A percentile compares a stretch with the other conserved stretches of the same genome.
Evolutionary conservation across 2,329 filamentous ascomycete species (phyloP).

Genomic region (Paecilomyces niveus): DNA sequence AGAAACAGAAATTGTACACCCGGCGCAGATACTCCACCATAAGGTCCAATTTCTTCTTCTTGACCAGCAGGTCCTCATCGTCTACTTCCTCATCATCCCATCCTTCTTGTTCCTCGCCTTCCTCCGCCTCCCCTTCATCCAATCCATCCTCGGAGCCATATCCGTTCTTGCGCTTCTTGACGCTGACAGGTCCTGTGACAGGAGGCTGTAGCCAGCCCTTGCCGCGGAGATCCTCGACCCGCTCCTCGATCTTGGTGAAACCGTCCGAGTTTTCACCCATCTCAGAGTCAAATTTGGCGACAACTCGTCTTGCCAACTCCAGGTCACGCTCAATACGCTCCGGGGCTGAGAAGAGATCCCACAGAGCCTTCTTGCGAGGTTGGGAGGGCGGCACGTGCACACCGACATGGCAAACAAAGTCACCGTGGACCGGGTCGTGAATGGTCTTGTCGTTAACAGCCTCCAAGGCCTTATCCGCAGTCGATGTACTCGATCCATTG

Average conservation of each 20-base stretch:
- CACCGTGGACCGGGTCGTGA: constrained; percentile 84
- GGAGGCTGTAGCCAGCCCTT: constrained; percentile 69
- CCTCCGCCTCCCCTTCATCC: constrained; percentile 60
- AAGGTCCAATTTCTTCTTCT: constrained; percentile 96
- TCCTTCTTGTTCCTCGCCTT: constrained; percentile 71
- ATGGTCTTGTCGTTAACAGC: constrained; percentile 98
- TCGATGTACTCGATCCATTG: constrained; percentile 34
- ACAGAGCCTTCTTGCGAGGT: constrained; percentile 87
- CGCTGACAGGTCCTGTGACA: constrained; percentile 31
- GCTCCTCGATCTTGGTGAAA: constrained; percentile 72
- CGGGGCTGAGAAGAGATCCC: constrained; percentile 92
- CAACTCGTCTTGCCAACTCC: constrained; percentile 70
- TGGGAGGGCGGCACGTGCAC: constrained; percentile 84
- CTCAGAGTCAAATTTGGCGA: constrained; percentile 77
- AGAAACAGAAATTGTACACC: constrained; percentile 99
- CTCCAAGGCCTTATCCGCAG: constrained; percentile 79
- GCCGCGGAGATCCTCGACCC: constrained; percentile 71
- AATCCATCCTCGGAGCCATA: constrained; percentile 28
- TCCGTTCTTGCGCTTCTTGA: constrained; percentile 52
- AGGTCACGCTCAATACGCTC: constrained; percentile 91
- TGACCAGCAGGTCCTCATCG: constrained; percentile 78
- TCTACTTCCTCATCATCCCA: constrained; percentile 66
- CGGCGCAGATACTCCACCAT: constrained; percentile 93
- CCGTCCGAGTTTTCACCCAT: constrained; percentile 72
- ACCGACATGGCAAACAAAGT: constrained; percentile 96